phyloP scores from a whole-genome alignment of 2,329 filamentous ascomycete species.

The Beauveria sp. region DNA sequence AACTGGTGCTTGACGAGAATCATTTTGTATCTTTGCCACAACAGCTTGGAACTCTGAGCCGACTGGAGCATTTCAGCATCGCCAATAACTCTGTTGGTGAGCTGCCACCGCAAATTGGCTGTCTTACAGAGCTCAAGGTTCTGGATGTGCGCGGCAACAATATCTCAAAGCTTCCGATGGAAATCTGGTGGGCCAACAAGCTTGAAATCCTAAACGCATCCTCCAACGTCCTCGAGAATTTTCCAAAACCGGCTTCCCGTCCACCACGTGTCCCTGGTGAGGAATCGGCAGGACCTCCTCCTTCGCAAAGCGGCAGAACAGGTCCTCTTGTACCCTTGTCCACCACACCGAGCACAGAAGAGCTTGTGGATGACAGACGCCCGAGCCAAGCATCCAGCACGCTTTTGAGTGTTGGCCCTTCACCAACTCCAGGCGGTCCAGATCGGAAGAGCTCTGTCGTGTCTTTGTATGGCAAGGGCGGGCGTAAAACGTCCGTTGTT shows the following conservation, averaged over 20 bases:
- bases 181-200: slow-evolving; percentile 92
- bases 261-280: slow-evolving; percentile 54
- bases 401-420: slow-evolving; percentile 66
- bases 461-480: slow-evolving; percentile 69
- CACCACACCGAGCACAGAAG: slow-evolving; percentile 67
- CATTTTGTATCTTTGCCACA: slow-evolving; percentile 86
- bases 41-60: slow-evolving; percentile 75
- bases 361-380: slow-evolving; percentile 60
- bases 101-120: slow-evolving; percentile 81
- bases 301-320: slow-evolving; percentile 33
- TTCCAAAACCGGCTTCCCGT: slow-evolving; percentile 77
- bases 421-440: slow-evolving; percentile 46
- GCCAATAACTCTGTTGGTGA: slow-evolving; percentile 83
- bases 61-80: slow-evolving; percentile 86
- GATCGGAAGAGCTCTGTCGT: slow-evolving; percentile 78
- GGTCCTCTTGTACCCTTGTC: slow-evolving; percentile 35
- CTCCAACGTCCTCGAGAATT: slow-evolving; percentile 83
- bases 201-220: slow-evolving; percentile 90
- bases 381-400: slow-evolving; percentile 80
- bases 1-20: slow-evolving; percentile 86
- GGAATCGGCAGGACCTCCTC: slow-evolving; percentile 26
- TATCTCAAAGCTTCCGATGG: slow-evolving; percentile 75
- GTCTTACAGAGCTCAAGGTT: slow-evolving; percentile 72
- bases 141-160: slow-evolving; percentile 93
- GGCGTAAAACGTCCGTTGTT: slow-evolving; percentile 77